phyloP scores from a whole-genome alignment of 768 basidiomycete species.

The Agaricus sinodeliciosus region DNA sequence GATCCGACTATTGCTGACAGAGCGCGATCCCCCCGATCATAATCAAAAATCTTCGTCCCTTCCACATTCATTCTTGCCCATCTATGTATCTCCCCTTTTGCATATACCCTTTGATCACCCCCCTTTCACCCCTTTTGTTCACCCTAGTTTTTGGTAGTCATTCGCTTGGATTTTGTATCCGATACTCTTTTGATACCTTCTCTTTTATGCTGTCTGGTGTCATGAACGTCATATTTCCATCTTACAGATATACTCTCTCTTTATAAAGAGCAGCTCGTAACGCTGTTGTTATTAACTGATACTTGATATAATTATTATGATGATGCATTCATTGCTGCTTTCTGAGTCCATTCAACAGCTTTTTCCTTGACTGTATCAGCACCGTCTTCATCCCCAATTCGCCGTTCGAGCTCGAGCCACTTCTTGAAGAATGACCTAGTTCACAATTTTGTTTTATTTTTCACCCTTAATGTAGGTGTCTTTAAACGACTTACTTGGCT shows the following conservation, averaged over 20 bases:
- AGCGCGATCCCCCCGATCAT: slow-evolving; percentile 52
- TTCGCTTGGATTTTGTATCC: slow-evolving; percentile 48
- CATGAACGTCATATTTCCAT: slow-evolving; percentile 17
- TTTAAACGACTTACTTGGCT: slow-evolving; percentile 65
- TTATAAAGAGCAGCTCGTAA: slow-evolving; percentile 2
- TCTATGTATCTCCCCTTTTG: slow-evolving; percentile 18
- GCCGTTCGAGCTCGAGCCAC: slow-evolving; percentile 85
- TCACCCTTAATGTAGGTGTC: slow-evolving; percentile 1
- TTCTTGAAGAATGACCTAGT: slow-evolving; percentile 93
- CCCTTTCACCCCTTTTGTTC: slow-evolving; percentile 19
- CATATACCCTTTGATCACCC: slow-evolving; percentile 41
- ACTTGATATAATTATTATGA: slow-evolving; percentile 22
- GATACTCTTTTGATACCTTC: slow-evolving; percentile 23
- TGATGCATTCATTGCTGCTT: slow-evolving; percentile 18
- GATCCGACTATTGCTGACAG: slow-evolving; percentile 46
- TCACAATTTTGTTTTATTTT: slow-evolving; percentile 13
- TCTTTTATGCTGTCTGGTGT: slow-evolving; percentile 19
- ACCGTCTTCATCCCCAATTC: slow-evolving; percentile 83
- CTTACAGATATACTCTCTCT: slow-evolving; percentile 29
- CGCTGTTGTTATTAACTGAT: slow-evolving; percentile 11
- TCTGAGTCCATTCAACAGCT: slow-evolving; percentile 87
- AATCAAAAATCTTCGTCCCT: slow-evolving; percentile 15
- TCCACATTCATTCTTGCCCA: slow-evolving; percentile 15
- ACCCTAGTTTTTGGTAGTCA: slow-evolving; percentile 28
- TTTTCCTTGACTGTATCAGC: slow-evolving; percentile 75